Base-by-base conservation (phyloP, 495 filamentous ascomycete species). In the Trichoderma gamsii region DNA sequence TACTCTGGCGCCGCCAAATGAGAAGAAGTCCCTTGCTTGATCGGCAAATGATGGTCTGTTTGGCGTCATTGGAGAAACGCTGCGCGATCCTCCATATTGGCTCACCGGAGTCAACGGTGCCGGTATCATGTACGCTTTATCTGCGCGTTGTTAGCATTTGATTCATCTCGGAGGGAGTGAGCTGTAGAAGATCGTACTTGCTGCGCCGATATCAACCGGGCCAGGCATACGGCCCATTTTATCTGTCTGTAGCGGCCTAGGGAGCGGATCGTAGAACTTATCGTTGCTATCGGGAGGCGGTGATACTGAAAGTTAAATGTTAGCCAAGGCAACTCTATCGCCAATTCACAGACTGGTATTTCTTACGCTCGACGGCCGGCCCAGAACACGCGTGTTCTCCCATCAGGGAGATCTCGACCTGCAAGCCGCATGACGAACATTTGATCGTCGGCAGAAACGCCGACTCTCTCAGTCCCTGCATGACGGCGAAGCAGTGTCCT, bases 331-430 rank as follows among this genome's bases (percentile, higher is more conserved):
- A 12, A 44, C 4, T n/a, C 4, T 38, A 27, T 23, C 25, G 15
- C 12, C 13, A n/a, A 7, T 21, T 35, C 35, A 7, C 56, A 43
- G 0, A 6, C 18, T 15, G 8, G 16, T 27, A 9, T 46, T 15
- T 68, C 81, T 66, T 79, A 80, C 80, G 72, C 66, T 81, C 78
- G 69, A 74, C 66, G 41, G 74, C 67, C n/a, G 75, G 65, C 66
- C 73, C 73, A 56, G 79, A 76, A 77, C 92, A 96, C 68, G 90
- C 76, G 84, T 99, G 95, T 71, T 99, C 93, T 52, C 92, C 95
- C 92, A 99, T 91, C 73, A 87, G 78, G 11, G 90, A 88, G 71
- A 99, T 97, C 74, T 94, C 91, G 69, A 98, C 92, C 75, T 95
- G 86, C 43, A 80, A 79, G 63, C 87, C 88, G 75, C 95, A 99